These are phyloP conservation scores for Saccharomycopsis olivae DNA, from an alignment of 805 yeast genomes.

Conservation along the genomic window DNA sequence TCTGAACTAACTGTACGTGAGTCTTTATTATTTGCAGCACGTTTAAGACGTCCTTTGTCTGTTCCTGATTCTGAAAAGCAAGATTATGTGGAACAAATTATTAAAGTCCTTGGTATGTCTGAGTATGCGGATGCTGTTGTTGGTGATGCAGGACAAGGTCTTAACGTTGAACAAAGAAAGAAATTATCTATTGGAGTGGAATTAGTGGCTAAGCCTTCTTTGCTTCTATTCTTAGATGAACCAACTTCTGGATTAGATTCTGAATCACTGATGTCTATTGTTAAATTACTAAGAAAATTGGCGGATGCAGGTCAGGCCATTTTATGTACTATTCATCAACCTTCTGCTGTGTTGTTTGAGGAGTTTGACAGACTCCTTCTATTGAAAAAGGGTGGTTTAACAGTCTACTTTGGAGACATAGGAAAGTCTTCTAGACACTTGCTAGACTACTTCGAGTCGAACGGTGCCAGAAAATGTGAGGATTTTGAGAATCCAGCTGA, in stretches of 20 bases:
- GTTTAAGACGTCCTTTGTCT: conserved; percentile 33
- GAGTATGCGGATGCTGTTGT: conserved; percentile 42
- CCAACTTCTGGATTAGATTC: conserved; percentile 53
- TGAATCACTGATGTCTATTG: conserved; percentile 49
- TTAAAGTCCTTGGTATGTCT: conserved; percentile 38
- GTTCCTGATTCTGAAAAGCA: conserved; percentile 34
- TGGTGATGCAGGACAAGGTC: conserved; percentile 36
- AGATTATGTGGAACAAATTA: conserved; percentile 41
- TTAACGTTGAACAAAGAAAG: conserved; percentile 45
- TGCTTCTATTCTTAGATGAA: conserved; percentile 44
- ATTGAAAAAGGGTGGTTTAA: conserved; percentile 60
- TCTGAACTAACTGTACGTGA: conserved; percentile 41
- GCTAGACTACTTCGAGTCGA: conserved; percentile 36
- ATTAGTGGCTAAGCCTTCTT: conserved; percentile 41
- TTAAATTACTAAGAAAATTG: conserved; percentile 37
- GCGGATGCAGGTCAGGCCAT: conserved; percentile 48
- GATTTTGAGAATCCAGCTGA: conserved; percentile 62
- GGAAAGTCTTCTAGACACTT: conserved; percentile 43
- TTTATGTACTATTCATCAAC: conserved; percentile 58
- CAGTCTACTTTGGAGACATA: conserved; percentile 65
- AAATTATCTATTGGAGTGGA: conserved; percentile 44
- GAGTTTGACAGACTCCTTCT: conserved; percentile 51
- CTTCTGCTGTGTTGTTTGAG: conserved; percentile 48
- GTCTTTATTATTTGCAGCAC: conserved; percentile 40
- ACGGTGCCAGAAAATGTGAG: no score